These are phyloP conservation scores for Vigna mungo DNA, from an alignment of 306 rosid species.

Conservation along the genomic window DNA sequence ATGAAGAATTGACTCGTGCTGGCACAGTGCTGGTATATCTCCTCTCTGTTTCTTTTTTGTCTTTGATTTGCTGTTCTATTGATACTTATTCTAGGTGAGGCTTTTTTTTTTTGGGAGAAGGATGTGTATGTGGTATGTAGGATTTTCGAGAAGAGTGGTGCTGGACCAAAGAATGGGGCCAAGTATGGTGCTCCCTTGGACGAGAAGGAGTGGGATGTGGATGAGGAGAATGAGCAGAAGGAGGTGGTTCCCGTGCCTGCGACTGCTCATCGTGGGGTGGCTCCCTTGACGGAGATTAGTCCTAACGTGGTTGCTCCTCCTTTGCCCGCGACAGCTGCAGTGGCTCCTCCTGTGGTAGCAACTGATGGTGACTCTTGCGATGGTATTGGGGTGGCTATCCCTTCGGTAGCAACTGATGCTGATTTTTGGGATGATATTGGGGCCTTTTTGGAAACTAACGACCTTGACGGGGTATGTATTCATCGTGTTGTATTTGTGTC, in stretches of 20 bases:
- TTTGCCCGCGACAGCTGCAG: background rate
- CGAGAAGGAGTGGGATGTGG: conserved; percentile 90
- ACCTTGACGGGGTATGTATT: conserved; percentile 63
- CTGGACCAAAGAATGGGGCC: conserved; percentile 94
- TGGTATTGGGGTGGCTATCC: background rate
- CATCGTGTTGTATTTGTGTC: conserved; percentile 7
- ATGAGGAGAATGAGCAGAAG: conserved; percentile 36
- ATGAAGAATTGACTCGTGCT: conserved; percentile 63
- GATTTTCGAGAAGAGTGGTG: conserved; percentile 94
- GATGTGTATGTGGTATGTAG: conserved; percentile 89
- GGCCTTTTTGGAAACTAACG: conserved; percentile 49
- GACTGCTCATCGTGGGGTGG: conserved; percentile 23
- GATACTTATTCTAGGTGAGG: conserved; percentile 40
- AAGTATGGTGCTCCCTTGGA: conserved; percentile 90
- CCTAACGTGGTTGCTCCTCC: conserved; percentile 36
- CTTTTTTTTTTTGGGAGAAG: conserved; percentile 55
- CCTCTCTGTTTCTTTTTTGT: background rate
- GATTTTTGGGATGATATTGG: conserved; percentile 1
- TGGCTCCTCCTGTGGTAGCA: background rate
- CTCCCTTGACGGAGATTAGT: background rate
- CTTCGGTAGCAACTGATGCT: conserved; percentile 31
- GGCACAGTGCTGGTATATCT: conserved; percentile 59
- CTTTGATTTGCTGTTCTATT: background rate
- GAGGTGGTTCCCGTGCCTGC: conserved; percentile 1
- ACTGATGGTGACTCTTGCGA: conserved; percentile 30